Evolutionary conservation across 768 basidiomycete genomes (phyloP), one percentile per base, ranked within the genome.

Genomic region (Cystofilobasidium capitatum): DNA sequence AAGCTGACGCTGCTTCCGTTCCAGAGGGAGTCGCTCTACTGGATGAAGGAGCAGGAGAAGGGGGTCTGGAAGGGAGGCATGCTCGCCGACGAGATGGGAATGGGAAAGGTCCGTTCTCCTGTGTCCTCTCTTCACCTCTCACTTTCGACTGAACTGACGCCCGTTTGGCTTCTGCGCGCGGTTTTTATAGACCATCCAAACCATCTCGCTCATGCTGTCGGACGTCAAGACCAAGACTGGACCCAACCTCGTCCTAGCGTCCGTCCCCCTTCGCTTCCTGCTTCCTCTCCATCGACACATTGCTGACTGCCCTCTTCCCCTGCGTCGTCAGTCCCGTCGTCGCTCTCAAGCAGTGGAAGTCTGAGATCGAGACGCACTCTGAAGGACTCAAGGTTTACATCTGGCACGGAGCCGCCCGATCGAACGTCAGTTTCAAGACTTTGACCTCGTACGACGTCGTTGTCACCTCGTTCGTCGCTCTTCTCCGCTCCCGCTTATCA

Each of bases 21-120:
- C 83, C 96, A 99, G 76, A 84, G 83, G 58, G 96, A 99, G 78
- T 91, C 89, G 78, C 80, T 99, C 70, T 86, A 81, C 73, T 99
- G 96, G 96, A 94, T 99, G 91, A 83, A 84, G 71, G 82, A 89
- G 74, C 96, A 98, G 79, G 96, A 99, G 76, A 79, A 85, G 63
- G 83, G 88, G 9, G 78, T 84, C 2, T 98, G 93, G 89, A 80
- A 81, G 58, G 96, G 94, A 42, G 96, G 94, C 6, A 86, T 97
- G 84, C 81, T 97, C 62, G 91, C 92, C 24, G 61, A 69, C 26
- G 68, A 69, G 54, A 69, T 69, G 68, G 68, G 68, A 29, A 69
- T 69, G 68, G 68, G 68, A 45, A 69, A 69, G 54, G 66, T 63
- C 1, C 13, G 65, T 59, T 13, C 24, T 65, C 14, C 20, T 39